These are phyloP conservation scores for Fragaria ananassa DNA, from an alignment of 306 rosid genomes.

Conservation along the genomic window DNA sequence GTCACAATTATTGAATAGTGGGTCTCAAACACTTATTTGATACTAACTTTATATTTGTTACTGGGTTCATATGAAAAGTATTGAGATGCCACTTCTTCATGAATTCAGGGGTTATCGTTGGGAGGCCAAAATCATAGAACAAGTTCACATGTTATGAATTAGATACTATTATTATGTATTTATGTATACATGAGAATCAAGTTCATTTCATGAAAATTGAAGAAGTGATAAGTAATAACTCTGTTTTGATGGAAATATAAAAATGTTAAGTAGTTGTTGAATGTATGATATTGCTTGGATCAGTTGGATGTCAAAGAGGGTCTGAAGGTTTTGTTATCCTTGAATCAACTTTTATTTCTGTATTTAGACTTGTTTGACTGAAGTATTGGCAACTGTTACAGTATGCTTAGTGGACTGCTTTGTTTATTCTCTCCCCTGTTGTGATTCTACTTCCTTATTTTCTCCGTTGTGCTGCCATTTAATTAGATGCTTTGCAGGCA, in stretches of 20 bases:
- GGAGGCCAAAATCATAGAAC: not conserved
- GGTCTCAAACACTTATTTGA: not conserved
- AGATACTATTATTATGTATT: not conserved
- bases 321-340: not conserved
- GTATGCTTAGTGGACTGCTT: not conserved
- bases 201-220: not conserved
- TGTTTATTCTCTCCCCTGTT: slow-evolving; percentile 2
- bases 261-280: not conserved
- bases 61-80: slow-evolving; percentile 6
- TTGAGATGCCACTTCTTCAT: not conserved
- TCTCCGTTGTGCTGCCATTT: slow-evolving; percentile 17
- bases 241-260: not conserved
- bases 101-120: not conserved
- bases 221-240: not conserved
- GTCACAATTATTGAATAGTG: slow-evolving; percentile 6
- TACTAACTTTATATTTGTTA: not conserved
- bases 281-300: slow-evolving; percentile 12
- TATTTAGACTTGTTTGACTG: not conserved
- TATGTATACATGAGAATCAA: not conserved
- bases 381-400: not conserved
- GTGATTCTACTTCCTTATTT: slow-evolving; percentile 18
- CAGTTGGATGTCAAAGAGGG: slow-evolving; percentile 2
- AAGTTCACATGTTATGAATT: not conserved
- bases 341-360: not conserved
- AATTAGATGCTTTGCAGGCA: slow-evolving; percentile 36